Evolutionary conservation across 192 early-diverging fungal genomes (phyloP).

Genomic region (Backusella sp.): DNA sequence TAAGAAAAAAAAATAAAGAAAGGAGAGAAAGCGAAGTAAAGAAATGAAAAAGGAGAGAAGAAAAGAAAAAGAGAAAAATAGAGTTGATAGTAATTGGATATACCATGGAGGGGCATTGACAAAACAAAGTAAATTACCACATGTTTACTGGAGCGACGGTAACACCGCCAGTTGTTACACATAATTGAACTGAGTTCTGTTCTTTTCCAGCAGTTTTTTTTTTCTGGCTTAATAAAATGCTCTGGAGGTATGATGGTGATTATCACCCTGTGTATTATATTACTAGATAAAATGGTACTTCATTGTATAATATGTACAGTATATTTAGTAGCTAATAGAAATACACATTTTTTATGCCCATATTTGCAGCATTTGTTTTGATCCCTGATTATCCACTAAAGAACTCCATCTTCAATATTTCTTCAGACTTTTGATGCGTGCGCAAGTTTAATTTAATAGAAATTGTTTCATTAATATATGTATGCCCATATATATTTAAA

Average conservation of each 20-base stretch:
- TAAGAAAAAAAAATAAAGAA: background rate
- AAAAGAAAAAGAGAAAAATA: background rate
- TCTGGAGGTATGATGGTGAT: background rate
- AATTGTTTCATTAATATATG: background rate
- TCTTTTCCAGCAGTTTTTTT: background rate
- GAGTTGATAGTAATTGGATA: constrained; percentile 4
- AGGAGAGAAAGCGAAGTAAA: background rate
- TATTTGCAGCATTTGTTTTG: background rate
- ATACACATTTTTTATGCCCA: background rate
- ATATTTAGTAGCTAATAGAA: background rate
- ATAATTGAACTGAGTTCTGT: constrained; percentile 3
- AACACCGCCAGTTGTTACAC: constrained; percentile 13
- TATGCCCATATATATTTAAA: background rate
- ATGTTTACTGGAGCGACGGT: constrained; percentile 3
- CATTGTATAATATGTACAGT: background rate
- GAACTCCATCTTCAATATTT: background rate
- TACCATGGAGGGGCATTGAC: background rate
- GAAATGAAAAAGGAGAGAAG: background rate
- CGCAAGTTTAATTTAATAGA: background rate
- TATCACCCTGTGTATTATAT: background rate
- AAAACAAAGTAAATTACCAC: constrained; percentile 17
- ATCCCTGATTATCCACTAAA: background rate
- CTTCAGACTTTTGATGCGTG: background rate
- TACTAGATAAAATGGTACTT: background rate
- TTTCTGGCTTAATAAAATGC: background rate